These are phyloP conservation scores for Castanea mollissima DNA, from an alignment of 306 rosid species.

Conservation along the genomic window DNA sequence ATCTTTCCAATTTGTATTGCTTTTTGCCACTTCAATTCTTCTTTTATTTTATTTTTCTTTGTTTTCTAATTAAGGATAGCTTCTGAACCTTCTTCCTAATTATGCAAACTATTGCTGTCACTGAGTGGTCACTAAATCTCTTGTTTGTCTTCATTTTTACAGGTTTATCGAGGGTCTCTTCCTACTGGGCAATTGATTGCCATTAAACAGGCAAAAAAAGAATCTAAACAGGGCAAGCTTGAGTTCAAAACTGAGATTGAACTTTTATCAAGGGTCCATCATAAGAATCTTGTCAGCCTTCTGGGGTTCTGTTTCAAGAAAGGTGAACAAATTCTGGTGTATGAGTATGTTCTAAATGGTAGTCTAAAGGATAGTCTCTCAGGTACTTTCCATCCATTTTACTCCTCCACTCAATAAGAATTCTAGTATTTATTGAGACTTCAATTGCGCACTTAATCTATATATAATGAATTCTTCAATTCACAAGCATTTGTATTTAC, in stretches of 20 bases:
- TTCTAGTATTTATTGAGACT: not conserved
- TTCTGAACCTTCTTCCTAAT: no score
- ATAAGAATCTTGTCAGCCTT: constrained; percentile 48
- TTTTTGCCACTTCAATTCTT: no score
- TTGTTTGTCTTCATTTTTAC: not conserved
- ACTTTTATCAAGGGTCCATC: constrained; percentile 58
- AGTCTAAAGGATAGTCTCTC: constrained; percentile 35
- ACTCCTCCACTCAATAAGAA: not conserved
- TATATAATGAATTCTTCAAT: no score
- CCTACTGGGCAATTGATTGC: constrained; percentile 42
- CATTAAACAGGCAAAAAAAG: constrained; percentile 35
- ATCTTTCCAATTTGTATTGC: no score
- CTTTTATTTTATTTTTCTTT: no score
- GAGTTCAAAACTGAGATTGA: constrained; percentile 56
- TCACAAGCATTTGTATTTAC: no score
- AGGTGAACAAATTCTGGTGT: constrained; percentile 50
- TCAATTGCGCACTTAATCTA: not conserved
- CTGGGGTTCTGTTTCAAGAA: constrained; percentile 48
- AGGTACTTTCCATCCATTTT: constrained; percentile 22
- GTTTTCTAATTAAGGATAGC: no score
- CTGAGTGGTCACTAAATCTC: not conserved
- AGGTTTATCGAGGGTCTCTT: constrained; percentile 47
- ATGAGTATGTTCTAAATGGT: constrained; percentile 46
- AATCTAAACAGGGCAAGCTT: constrained; percentile 32
- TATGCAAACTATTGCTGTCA: no score